phyloP scores from a whole-genome alignment of 306 rosid genomes.

The Coriaria nepalensis region DNA sequence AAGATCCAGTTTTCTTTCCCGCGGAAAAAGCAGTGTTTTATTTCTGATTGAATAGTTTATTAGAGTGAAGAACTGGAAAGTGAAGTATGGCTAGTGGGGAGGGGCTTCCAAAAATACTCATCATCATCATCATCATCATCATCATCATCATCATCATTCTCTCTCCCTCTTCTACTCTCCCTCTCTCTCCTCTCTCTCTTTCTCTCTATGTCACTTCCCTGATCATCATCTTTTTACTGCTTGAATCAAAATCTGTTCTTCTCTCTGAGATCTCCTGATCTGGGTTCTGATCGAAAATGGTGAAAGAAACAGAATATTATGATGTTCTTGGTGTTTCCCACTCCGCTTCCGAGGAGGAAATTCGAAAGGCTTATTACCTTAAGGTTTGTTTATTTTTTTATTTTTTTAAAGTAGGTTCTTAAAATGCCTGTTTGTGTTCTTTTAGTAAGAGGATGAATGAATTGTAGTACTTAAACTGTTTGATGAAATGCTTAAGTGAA shows the following conservation, averaged over 20 bases:
- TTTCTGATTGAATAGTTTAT: slow-evolving; percentile 25
- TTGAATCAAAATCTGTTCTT: background rate
- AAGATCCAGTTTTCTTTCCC: slow-evolving; percentile 56
- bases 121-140: slow-evolving; percentile 7
- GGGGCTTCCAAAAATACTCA: background rate
- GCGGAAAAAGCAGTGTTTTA: slow-evolving; percentile 38
- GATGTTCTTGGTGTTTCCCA: slow-evolving; percentile 58
- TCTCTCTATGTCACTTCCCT: slow-evolving; percentile 2
- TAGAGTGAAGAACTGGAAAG: slow-evolving; percentile 50
- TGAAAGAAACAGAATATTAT: slow-evolving; percentile 72
- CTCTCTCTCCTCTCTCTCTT: slow-evolving; percentile 1
- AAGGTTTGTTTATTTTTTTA: slow-evolving; percentile 29
- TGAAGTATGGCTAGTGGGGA: slow-evolving; percentile 23
- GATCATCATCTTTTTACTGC: too few relatives aligned
- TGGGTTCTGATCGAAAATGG: slow-evolving; percentile 23
- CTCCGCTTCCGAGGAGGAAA: slow-evolving; percentile 62
- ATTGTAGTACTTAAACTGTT: too few relatives aligned
- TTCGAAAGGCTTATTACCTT: slow-evolving; percentile 84
- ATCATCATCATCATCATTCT: slow-evolving; percentile 5
- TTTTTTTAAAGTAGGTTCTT: background rate
- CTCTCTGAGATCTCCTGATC: slow-evolving; percentile 1
- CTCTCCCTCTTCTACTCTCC: slow-evolving; percentile 7
- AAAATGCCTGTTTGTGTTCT: too few relatives aligned
- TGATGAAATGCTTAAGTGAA: background rate
- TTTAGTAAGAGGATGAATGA: too few relatives aligned